phyloP scores from a whole-genome alignment of 1,139 yeast genomes.

The Candida glucosophila region DNA sequence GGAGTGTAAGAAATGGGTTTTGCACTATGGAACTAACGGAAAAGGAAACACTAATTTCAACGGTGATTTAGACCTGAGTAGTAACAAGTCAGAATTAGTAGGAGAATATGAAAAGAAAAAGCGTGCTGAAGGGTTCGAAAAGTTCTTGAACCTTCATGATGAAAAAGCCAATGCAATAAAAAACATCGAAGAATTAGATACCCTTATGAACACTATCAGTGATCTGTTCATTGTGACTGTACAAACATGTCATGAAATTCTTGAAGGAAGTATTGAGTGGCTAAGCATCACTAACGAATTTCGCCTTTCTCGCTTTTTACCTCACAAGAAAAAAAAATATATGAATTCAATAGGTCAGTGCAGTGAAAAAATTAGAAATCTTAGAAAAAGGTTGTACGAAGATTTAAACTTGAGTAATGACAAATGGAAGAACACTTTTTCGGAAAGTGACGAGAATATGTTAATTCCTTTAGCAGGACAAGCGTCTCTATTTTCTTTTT shows the following conservation, averaged over 20 bases:
- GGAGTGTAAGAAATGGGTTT: constrained; percentile 3
- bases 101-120: constrained; percentile 2
- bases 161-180: constrained; percentile 7
- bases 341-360: constrained; percentile 10
- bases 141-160: constrained; percentile 6
- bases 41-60: background rate
- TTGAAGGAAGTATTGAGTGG: constrained; percentile 17
- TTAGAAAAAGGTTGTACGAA: constrained; percentile 5
- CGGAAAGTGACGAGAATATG: constrained; percentile 1
- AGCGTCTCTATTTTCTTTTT: constrained; percentile 2
- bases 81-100: background rate
- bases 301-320: constrained; percentile 13
- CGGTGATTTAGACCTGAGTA: constrained; percentile 1
- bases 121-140: constrained; percentile 1
- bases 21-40: constrained; percentile 1
- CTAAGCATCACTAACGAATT: constrained; percentile 21
- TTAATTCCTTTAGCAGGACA: constrained; percentile 3
- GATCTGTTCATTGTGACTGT: constrained; percentile 13
- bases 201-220: constrained; percentile 14
- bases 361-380: constrained; percentile 10
- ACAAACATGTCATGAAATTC: constrained; percentile 11
- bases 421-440: constrained; percentile 1
- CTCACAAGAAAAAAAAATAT: constrained; percentile 7
- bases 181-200: constrained; percentile 17
- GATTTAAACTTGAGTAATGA: background rate